phyloP scores from a whole-genome alignment of 345 rosid genomes.

The Eucalyptus grandis region DNA sequence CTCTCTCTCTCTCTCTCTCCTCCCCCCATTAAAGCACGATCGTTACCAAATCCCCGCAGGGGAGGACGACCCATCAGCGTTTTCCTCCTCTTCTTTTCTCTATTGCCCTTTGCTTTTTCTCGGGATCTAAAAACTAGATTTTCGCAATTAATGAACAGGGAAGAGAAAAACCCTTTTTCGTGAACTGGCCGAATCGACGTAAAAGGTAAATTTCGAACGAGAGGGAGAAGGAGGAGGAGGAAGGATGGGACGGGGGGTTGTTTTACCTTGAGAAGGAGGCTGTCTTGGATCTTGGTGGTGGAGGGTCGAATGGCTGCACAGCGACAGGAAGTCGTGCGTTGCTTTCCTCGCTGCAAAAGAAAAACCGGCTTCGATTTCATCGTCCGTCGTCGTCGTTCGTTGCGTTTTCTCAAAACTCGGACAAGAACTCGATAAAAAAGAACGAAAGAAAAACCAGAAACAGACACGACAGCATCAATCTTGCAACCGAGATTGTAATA shows the following conservation, averaged over 20 bases:
- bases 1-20: not conserved
- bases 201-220: not conserved
- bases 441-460: not conserved
- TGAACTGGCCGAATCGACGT: not conserved
- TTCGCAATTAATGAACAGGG: not conserved
- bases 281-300: slow-evolving; percentile 69
- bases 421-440: not conserved
- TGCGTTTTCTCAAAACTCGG: not conserved
- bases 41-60: not conserved
- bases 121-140: not conserved
- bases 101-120: not conserved
- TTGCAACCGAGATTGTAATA: not conserved
- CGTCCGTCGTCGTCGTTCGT: slow-evolving; percentile 6
- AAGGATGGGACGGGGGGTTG: not conserved
- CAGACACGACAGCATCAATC: not conserved
- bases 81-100: not conserved
- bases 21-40: not conserved
- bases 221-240: not conserved
- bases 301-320: slow-evolving; percentile 61
- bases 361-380: not conserved
- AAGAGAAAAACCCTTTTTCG: not conserved
- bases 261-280: slow-evolving; percentile 76
- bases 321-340: slow-evolving; percentile 83
- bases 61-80: not conserved
- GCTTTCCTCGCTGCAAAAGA: slow-evolving; percentile 65